phyloP scores from a whole-genome alignment of 208 protist genomes.

The Crithidia mellificae region DNA sequence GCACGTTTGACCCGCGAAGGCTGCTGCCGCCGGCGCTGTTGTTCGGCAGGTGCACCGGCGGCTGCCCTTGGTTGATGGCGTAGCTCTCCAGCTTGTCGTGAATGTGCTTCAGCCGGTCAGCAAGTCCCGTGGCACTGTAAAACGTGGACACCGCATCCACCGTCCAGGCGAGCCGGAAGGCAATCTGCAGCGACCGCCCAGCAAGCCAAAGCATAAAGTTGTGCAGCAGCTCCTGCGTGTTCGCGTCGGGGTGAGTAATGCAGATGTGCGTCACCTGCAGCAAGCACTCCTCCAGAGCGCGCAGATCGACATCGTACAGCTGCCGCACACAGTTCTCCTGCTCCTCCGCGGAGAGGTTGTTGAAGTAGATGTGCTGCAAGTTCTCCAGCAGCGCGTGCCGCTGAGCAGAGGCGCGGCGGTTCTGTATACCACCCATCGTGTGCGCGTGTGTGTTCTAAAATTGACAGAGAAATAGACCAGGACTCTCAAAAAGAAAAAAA shows the following conservation, averaged over 20 bases:
- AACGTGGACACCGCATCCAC: slow-evolving; percentile 67
- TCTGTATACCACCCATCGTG: slow-evolving; percentile 7
- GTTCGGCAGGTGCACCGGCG: slow-evolving; percentile 1
- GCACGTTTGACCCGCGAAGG: background rate
- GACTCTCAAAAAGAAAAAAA: background rate
- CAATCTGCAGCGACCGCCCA: slow-evolving; percentile 64
- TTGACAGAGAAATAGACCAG: too few species aligned
- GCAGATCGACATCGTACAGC: slow-evolving; percentile 59
- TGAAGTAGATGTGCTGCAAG: slow-evolving; percentile 48
- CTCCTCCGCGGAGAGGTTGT: slow-evolving; percentile 40
- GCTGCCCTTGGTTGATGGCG: slow-evolving; percentile 76
- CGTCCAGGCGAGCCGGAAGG: slow-evolving; percentile 77
- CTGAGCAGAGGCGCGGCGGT: slow-evolving; percentile 23
- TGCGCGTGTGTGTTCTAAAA: background rate
- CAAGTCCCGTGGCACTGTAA: slow-evolving; percentile 50
- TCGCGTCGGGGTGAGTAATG: slow-evolving; percentile 59
- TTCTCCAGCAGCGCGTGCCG: slow-evolving; percentile 59
- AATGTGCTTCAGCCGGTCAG: slow-evolving; percentile 64
- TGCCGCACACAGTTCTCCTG: slow-evolving; percentile 50
- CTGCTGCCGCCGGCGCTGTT: slow-evolving; percentile 20
- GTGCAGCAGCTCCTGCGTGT: slow-evolving; percentile 60
- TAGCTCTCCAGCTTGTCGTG: slow-evolving; percentile 88
- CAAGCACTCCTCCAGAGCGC: slow-evolving; percentile 67
- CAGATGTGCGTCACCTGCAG: slow-evolving; percentile 85
- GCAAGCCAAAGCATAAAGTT: slow-evolving; percentile 79